Conservation (phyloP, 2,329 filamentous ascomycete species). For the Diaporthe sp. region DNA sequence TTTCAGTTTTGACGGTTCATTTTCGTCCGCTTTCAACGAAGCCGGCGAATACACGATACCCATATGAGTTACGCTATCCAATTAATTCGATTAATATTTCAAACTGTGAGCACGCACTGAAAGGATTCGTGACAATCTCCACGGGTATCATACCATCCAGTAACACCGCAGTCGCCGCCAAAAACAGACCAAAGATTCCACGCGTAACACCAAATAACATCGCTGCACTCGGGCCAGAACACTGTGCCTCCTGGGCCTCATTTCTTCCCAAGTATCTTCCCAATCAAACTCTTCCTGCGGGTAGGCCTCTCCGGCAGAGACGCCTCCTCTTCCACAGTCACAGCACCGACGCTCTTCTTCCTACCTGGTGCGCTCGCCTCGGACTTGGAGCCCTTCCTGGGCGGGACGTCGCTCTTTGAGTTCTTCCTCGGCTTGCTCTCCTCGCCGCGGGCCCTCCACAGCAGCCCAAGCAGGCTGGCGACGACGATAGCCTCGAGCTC, state of each 20-base stretch:
- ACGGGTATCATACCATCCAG: conserved; percentile 26
- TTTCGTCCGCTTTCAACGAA: not conserved
- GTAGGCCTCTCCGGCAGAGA: not conserved
- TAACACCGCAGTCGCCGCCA: not conserved
- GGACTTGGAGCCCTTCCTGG: conserved; percentile 20
- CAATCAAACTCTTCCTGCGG: conserved; percentile 34
- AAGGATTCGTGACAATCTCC: not conserved
- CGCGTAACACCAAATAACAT: not conserved
- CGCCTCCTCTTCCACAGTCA: not conserved
- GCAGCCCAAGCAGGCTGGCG: conserved; percentile 39
- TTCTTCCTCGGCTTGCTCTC: conserved; percentile 32
- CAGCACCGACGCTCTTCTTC: conserved; percentile 15
- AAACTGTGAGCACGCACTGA: too few relatives aligned
- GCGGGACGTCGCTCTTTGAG: conserved; percentile 25
- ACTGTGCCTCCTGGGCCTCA: not conserved
- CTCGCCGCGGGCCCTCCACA: conserved; percentile 38
- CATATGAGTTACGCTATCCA: conserved; percentile 4
- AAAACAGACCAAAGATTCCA: not conserved
- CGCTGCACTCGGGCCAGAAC: not conserved
- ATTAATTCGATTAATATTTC: conserved; percentile 11
- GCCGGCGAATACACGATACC: conserved; percentile 28
- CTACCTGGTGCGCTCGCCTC: conserved; percentile 2
- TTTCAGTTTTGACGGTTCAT: not conserved
- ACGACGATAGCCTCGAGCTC: conserved; percentile 40
- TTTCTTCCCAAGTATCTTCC: conserved; percentile 40